Conservation (phyloP, 1,139 yeast genomes). For the Spencermartinsiella ligniputridi region DNA sequence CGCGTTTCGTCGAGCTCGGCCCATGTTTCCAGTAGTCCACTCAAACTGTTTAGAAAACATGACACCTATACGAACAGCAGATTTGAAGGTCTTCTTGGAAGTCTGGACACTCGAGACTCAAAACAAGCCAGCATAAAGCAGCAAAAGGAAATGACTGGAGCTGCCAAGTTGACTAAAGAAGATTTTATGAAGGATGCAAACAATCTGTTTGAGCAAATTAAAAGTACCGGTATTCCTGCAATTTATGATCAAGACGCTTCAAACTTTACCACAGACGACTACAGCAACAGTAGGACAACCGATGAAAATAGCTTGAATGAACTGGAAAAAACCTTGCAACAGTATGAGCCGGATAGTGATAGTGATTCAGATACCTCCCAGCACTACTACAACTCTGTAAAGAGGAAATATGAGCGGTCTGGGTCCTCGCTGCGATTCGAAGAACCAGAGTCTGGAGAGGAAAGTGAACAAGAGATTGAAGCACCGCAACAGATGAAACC, state of each 20-base stretch:
- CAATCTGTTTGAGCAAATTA: slow-evolving; percentile 12
- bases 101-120: slow-evolving; percentile 1
- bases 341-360: slow-evolving; percentile 11
- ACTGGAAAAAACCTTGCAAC: slow-evolving; percentile 13
- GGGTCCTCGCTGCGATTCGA: not conserved
- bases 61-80: slow-evolving; percentile 28
- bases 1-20: not conserved
- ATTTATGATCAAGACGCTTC: slow-evolving; percentile 8
- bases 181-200: slow-evolving; percentile 21
- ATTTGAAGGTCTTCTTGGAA: slow-evolving; percentile 22
- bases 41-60: slow-evolving; percentile 24
- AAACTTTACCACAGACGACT: not conserved
- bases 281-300: not conserved
- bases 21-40: slow-evolving; percentile 18
- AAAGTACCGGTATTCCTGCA: slow-evolving; percentile 5
- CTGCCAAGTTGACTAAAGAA: slow-evolving; percentile 10
- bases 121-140: not conserved
- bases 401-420: slow-evolving; percentile 9
- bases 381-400: slow-evolving; percentile 14
- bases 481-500: no score
- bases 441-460: no score
- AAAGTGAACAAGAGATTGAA: no score
- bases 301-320: slow-evolving; percentile 6
- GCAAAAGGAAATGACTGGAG: not conserved
- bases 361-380: not conserved